These are phyloP conservation scores for Coprinopsis sp. DNA, from an alignment of 768 basidiomycete species.

Conservation along the genomic window DNA sequence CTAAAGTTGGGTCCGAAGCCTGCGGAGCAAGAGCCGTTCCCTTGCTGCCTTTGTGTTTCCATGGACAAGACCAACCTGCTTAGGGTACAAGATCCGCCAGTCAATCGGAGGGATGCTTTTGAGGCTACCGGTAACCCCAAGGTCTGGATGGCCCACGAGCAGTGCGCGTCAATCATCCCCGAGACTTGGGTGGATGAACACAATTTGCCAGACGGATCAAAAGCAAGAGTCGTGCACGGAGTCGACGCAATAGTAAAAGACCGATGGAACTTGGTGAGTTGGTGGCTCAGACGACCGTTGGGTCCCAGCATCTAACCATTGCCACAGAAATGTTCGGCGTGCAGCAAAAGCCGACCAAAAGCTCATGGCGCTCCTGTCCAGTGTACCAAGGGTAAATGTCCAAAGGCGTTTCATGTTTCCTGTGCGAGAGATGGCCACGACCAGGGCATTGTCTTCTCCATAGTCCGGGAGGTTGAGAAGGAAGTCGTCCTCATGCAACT, in stretches of 20 bases:
- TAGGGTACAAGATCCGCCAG: constrained; percentile 64
- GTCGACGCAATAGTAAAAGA: constrained; percentile 87
- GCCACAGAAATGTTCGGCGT: constrained; percentile 83
- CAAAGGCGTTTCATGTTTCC: constrained; percentile 88
- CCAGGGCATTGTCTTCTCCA: constrained; percentile 52
- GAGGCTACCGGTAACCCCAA: constrained; percentile 43
- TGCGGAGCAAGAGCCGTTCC: constrained; percentile 49
- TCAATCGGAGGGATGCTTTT: constrained; percentile 46
- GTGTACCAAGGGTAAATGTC: constrained; percentile 91
- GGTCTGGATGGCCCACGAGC: constrained; percentile 73
- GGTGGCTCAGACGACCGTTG: background rate
- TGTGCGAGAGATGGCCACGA: constrained; percentile 67
- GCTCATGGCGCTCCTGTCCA: constrained; percentile 82
- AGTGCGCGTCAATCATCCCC: constrained; percentile 77
- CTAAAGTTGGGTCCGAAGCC: constrained; percentile 66
- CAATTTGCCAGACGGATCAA: constrained; percentile 36
- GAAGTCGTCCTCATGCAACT: constrained; percentile 66
- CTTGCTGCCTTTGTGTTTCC: constrained; percentile 68
- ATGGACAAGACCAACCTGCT: constrained; percentile 49
- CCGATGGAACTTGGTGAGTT: constrained; percentile 84
- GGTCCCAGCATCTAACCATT: constrained; percentile 1
- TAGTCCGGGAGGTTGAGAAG: constrained; percentile 72
- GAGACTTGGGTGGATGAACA: constrained; percentile 89
- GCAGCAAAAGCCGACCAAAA: constrained; percentile 62
- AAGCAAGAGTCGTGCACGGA: constrained; percentile 66